phyloP scores from a whole-genome alignment of 2,329 filamentous ascomycete species.

The Colletotrichum sansevieriae region DNA sequence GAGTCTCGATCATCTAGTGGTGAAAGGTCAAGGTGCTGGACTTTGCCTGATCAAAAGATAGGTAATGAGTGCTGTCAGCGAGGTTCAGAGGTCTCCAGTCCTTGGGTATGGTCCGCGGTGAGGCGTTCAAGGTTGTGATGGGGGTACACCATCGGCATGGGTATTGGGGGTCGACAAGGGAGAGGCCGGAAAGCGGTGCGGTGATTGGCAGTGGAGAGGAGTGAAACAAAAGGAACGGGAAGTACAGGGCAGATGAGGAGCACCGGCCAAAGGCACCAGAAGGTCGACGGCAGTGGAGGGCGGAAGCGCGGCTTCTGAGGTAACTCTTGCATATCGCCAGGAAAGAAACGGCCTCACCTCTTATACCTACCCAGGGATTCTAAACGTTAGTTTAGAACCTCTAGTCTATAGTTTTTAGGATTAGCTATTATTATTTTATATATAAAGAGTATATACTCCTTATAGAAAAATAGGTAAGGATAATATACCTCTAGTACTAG shows the following conservation, averaged over 20 bases:
- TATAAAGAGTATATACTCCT: too few relatives aligned
- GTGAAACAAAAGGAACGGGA: neutral
- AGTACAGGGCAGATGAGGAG: neutral
- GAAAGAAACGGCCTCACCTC: neutral
- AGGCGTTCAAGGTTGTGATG: conserved; percentile 12
- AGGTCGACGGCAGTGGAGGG: neutral
- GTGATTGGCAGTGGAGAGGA: conserved; percentile 2
- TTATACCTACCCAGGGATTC: neutral
- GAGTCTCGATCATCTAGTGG: neutral
- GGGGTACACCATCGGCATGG: neutral
- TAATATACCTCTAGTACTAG: too few relatives aligned
- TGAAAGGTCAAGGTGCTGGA: too few relatives aligned
- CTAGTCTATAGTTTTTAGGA: too few relatives aligned
- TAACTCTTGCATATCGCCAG: conserved; percentile 9
- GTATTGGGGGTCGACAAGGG: neutral
- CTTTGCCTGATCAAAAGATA: neutral
- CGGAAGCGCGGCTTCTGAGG: conserved; percentile 8
- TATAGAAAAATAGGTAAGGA: too few relatives aligned
- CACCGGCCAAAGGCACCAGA: neutral
- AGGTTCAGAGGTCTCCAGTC: conserved; percentile 27
- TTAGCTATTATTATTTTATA: too few relatives aligned
- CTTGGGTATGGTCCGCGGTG: neutral
- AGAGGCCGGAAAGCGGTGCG: conserved; percentile 4
- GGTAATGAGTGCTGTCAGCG: neutral
- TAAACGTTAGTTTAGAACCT: too few relatives aligned